A percentile compares a stretch with the other conserved stretches of the same genome.
Conservation (phyloP, 2,329 filamentous ascomycete genomes). For the Nothomitra cinnamomea region DNA sequence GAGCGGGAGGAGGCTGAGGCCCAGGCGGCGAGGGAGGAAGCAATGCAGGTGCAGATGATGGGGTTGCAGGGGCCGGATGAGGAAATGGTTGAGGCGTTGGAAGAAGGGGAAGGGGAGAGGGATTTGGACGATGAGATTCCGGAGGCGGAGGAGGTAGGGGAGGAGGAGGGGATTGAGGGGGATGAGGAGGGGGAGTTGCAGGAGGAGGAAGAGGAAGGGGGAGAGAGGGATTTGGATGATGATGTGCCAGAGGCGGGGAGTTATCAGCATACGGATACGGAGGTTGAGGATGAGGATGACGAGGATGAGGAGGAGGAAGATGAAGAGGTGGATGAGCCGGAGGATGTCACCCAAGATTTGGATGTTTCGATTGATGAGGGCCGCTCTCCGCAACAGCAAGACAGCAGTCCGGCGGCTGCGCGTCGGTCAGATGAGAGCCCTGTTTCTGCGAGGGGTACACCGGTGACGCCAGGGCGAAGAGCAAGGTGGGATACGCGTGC, state of each 20-base stretch:
- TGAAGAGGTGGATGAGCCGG: slow-evolving; percentile 19
- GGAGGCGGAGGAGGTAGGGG: slow-evolving; percentile 36
- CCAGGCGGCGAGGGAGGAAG: slow-evolving; percentile 56
- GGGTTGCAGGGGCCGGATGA: slow-evolving; percentile 26
- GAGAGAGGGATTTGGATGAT: slow-evolving; percentile 26
- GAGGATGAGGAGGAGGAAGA: slow-evolving; percentile 9
- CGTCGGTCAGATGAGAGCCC: neutral
- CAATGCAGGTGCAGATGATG: slow-evolving; percentile 24
- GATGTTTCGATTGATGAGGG: neutral
- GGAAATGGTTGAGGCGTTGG: neutral
- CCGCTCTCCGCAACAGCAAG: neutral
- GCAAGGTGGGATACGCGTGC: neutral
- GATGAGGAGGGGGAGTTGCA: slow-evolving; percentile 26
- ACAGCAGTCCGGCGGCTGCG: neutral
- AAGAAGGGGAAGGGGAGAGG: slow-evolving; percentile 16
- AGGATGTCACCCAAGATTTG: slow-evolving; percentile 3
- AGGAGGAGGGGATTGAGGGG: slow-evolving; percentile 34
- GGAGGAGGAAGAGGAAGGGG: slow-evolving; percentile 39
- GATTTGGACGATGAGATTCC: slow-evolving; percentile 26
- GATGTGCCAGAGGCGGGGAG: slow-evolving; percentile 34
- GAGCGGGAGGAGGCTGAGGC: slow-evolving; percentile 78
- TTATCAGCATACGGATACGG: slow-evolving; percentile 37
- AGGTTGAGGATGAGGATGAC: slow-evolving; percentile 25
- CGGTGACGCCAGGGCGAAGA: neutral
- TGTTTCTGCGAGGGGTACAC: neutral